A percentile compares a stretch with the other conserved stretches of the same genome.
Evolutionary conservation across 225 moss, liverwort and hornwort genomes (phyloP).

Genomic region (Antitrichia curtipendula): DNA sequence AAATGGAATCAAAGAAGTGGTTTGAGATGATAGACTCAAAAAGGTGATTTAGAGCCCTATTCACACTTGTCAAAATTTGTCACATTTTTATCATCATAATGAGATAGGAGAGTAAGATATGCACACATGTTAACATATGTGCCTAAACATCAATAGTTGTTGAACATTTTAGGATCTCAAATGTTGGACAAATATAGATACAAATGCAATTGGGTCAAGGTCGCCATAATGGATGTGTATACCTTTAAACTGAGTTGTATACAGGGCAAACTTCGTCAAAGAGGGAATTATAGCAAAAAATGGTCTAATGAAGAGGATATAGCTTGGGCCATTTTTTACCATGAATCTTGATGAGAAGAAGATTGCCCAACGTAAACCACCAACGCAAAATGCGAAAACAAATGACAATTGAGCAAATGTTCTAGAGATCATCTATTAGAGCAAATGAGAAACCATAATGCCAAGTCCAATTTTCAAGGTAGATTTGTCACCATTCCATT

Average conservation of each 20-base stretch:
- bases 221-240: background rate
- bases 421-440: background rate
- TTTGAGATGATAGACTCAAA: fast-evolving
- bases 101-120: background rate
- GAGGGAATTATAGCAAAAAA: background rate
- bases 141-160: fast-evolving
- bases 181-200: background rate
- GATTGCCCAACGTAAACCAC: background rate
- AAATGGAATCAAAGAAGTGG: background rate
- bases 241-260: background rate
- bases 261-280: background rate
- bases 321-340: fast-evolving
- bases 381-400: fast-evolving
- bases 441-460: background rate
- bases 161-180: background rate
- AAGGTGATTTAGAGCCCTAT: background rate
- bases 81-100: background rate
- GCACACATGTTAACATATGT: fast-evolving
- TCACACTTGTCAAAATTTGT: background rate
- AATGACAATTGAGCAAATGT: background rate
- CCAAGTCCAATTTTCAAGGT: too few relatives aligned
- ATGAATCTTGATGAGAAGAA: background rate
- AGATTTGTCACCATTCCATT: too few relatives aligned
- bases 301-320: fast-evolving
- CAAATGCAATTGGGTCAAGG: background rate